A percentile compares a stretch with the other conserved stretches of the same genome.
Conservation (phyloP, 768 basidiomycete genomes). For the Coprinellus micaceus region DNA sequence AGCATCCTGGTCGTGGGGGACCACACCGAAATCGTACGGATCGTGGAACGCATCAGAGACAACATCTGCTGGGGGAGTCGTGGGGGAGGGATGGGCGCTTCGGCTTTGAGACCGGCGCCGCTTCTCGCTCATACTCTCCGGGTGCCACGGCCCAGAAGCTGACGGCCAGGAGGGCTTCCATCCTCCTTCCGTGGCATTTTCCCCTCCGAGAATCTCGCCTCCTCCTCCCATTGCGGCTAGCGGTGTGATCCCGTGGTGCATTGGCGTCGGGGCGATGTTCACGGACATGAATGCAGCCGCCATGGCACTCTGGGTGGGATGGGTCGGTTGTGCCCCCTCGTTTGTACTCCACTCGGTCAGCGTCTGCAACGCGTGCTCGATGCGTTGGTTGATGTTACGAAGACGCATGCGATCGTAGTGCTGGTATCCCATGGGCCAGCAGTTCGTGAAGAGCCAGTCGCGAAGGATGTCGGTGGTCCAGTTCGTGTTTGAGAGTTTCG, state of each 20-base stretch:
- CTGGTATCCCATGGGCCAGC: constrained; percentile 63
- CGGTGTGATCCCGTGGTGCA: not conserved
- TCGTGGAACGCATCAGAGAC: not conserved
- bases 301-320: not conserved
- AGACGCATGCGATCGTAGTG: constrained; percentile 42
- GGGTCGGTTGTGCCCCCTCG: constrained; percentile 1
- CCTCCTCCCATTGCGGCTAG: constrained; percentile 9
- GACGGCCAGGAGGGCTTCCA: constrained; percentile 2
- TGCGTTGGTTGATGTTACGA: constrained; percentile 44
- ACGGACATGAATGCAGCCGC: constrained; percentile 2
- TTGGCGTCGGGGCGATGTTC: constrained; percentile 1
- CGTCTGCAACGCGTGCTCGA: constrained; percentile 50
- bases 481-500: constrained; percentile 42
- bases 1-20: not conserved
- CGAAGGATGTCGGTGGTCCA: constrained; percentile 58
- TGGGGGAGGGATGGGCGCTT: not conserved
- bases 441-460: constrained; percentile 52
- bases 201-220: constrained; percentile 4
- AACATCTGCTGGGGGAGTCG: not conserved
- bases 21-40: not conserved
- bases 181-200: not conserved
- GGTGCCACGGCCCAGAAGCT: not conserved
- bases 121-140: not conserved
- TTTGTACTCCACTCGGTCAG: constrained; percentile 24
- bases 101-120: not conserved